phyloP scores from a whole-genome alignment of 148 eudicot genomes.

The Rhododendron griersonianum region DNA sequence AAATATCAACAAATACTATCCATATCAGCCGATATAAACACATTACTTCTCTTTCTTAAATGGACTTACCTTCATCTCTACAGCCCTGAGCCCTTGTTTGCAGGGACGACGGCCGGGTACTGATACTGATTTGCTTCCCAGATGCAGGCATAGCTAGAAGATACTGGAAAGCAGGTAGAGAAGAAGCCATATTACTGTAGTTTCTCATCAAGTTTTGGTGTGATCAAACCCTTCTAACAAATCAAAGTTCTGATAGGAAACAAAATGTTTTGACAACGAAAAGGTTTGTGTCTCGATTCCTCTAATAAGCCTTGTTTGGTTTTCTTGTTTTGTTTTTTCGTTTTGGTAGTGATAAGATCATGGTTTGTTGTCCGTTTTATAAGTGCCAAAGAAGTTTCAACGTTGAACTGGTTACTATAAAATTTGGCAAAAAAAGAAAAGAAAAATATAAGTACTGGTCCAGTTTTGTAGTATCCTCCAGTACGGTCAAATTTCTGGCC shows the following conservation, averaged over 20 bases:
- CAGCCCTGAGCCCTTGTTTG: slow-evolving; percentile 25
- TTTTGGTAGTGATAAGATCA: neutral
- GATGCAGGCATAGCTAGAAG: neutral
- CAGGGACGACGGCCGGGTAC: neutral
- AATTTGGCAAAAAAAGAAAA: too few species aligned
- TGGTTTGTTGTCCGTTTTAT: neutral
- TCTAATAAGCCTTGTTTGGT: neutral
- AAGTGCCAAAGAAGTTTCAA: neutral
- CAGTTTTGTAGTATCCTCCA: too few species aligned
- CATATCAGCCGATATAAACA: neutral
- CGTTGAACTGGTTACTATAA: neutral
- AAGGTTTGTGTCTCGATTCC: neutral
- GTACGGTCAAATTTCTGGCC: too few species aligned
- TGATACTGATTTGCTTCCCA: neutral
- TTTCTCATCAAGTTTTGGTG: neutral
- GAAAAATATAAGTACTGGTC: too few species aligned
- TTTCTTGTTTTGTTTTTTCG: neutral
- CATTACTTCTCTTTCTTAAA: neutral
- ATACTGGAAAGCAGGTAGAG: neutral
- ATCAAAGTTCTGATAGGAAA: neutral
- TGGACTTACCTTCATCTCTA: slow-evolving; percentile 29
- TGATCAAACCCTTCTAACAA: neutral
- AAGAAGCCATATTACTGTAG: slow-evolving; percentile 8
- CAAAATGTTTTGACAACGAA: neutral
- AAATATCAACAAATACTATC: neutral